Base-by-base conservation (phyloP, 805 yeast species). In the Candida argentea region DNA sequence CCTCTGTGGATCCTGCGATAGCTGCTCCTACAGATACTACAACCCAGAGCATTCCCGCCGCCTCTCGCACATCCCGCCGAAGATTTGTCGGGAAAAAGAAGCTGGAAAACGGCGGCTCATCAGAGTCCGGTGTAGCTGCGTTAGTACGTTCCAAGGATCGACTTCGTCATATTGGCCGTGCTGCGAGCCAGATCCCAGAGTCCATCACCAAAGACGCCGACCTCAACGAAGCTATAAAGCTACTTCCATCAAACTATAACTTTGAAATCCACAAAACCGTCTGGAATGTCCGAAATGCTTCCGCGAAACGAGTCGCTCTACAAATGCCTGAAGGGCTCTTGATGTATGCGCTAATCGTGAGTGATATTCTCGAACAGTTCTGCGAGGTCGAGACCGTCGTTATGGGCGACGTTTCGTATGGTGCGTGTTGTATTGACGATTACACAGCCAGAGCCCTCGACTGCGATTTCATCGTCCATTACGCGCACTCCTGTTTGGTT, bases 391-490 rank as follows among this genome's bases (percentile, higher is more conserved):
- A 87, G 46, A 82, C 87, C 0, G 63, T 91, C 1, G 91, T 89
- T 3, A 91, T 91, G 98, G 98, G 98, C 2, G 98, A 91, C 52
- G 98, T 91, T 0, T 84, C 96, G 0, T 91, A 91, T 46, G 98
- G 98, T 24, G 98, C 98, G 0, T 91, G 98, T 50, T 91, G 98
- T 56, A 86, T 91, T 25, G 98, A 91, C 50, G 98, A 91, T 48
- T 91, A 67, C 48, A 87, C 98, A 0, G 98, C 98, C 2, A 65
- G 87, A 37, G 76, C 97, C 0, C 55, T 91, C 16, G 95, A 82
- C 27, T 91, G 98, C 56, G 98, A 91, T 48, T 80, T 87, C 44
- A 76, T 91, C 34, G 85, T 89, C 9, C 98, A 91, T 55, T 91
- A 91, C 54, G 98, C 98, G 2, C 98, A 91, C 51, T 85, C 95